phyloP scores from a whole-genome alignment of 805 yeast genomes.

The Zygoascus tannicola region DNA sequence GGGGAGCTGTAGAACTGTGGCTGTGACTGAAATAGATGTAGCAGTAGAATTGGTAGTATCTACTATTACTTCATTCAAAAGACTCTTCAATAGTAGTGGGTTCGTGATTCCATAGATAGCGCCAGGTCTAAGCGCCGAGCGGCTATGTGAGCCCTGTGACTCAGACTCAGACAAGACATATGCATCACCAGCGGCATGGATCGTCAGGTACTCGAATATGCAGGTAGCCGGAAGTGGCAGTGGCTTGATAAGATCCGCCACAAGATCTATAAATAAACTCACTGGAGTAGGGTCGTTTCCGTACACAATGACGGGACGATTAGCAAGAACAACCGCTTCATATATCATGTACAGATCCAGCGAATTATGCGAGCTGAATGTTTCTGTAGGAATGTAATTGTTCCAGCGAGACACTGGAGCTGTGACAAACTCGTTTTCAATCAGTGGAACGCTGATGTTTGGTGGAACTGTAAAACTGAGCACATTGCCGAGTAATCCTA shows the following conservation, averaged over 20 bases:
- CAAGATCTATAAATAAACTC: conserved; percentile 2
- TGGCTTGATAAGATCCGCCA: conserved; percentile 18
- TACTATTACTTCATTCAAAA: background rate
- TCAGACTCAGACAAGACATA: background rate
- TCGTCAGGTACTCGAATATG: conserved; percentile 21
- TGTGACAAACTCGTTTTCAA: conserved; percentile 2
- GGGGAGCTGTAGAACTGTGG: background rate
- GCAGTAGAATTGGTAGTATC: no score
- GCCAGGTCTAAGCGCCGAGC: no score
- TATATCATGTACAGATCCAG: conserved; percentile 18
- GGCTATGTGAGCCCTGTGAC: no score
- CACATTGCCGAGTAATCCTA: conserved; percentile 16
- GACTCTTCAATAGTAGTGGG: conserved; percentile 16
- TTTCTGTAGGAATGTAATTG: background rate
- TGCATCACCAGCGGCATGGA: conserved; percentile 14
- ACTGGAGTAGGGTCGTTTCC: background rate
- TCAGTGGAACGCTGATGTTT: conserved; percentile 6
- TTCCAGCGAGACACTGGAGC: conserved; percentile 15
- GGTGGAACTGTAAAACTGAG: conserved; percentile 7
- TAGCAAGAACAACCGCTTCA: conserved; percentile 15
- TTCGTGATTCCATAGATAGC: conserved; percentile 20
- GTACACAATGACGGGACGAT: conserved; percentile 8
- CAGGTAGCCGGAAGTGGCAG: conserved; percentile 10
- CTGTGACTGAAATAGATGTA: background rate
- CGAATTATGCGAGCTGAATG: background rate